Base-by-base conservation (phyloP, 176 grass and related monocot species). In the Microstegium vimineum region DNA sequence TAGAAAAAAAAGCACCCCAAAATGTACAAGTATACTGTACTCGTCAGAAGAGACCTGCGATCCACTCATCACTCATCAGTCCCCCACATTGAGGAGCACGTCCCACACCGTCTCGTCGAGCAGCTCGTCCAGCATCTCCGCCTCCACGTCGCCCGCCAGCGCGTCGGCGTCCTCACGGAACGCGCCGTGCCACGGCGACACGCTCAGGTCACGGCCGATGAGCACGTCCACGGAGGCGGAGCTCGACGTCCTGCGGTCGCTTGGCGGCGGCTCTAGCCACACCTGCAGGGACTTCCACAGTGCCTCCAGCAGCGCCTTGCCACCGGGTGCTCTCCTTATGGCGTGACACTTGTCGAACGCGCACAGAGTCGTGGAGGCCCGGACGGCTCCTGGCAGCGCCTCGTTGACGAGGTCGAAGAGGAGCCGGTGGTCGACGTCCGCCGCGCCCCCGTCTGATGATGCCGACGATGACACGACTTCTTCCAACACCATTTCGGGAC, bases 351-450 rank as follows among this genome's bases (percentile, higher is more conserved):
- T 94, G 71, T 83, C 86, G 85, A 90, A 92, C 54, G 79, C 14
- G 87, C 69, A 89, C 47, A 79, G 74, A 6, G 47, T 72, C 3
- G 79, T 83, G 10, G 68, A 62, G 47, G 51, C 22, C 11, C 62
- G 86, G 40, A 87, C 37, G 41, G 74, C 85, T 35, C 72, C 84
- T 0, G 87, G 85, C 70, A 97, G 76, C 11, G 72, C 83, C 79
- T 97, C 91, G 61, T 97, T 94, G 36, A 88, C 84, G 38, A 97
- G 84, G 75, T 97, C 89, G 78, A 97, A 97, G 22, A 97, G 85
- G 59, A 96, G 87, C 35, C 74, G 90, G 68, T 85, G 91, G 71
- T 85, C 90, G 28, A 90, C 15, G 16, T 22, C 30, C 5, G 63
- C 43, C 4, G 23, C 69, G 17, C 82, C 69, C 45, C 68, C 38